A percentile compares a stretch with the other conserved stretches of the same genome.
Conservation (phyloP, 108 stramenopile genomes). For the Poteriospumella lacustris region DNA sequence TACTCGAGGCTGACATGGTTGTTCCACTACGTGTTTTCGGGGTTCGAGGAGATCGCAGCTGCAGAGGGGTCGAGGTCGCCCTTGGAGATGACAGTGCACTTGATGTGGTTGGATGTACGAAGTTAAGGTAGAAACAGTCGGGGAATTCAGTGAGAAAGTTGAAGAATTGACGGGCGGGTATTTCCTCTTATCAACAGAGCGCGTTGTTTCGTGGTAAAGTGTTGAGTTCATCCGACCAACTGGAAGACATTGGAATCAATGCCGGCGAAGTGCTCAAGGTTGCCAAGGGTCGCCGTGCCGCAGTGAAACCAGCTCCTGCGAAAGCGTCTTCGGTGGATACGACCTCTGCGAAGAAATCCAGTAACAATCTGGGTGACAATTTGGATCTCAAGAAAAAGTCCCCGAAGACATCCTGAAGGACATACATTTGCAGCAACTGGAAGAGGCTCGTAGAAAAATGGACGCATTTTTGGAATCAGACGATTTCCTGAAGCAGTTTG, state of each 20-base stretch:
- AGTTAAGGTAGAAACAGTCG: background rate
- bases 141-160: background rate
- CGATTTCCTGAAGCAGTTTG: background rate
- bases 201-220: slow-evolving; percentile 7
- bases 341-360: background rate
- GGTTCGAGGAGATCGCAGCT: no score
- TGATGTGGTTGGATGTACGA: background rate
- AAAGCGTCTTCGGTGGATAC: background rate
- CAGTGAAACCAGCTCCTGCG: background rate
- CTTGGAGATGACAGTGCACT: no score
- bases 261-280: background rate
- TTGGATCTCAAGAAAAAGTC: background rate
- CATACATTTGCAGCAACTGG: background rate
- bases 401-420: background rate
- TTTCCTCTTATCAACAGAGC: background rate
- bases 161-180: background rate
- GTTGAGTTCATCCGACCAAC: background rate
- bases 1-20: no score
- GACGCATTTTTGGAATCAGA: background rate
- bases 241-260: background rate
- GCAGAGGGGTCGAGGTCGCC: no score
- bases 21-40: no score
- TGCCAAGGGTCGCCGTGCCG: background rate
- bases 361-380: background rate
- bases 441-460: background rate